phyloP scores from a whole-genome alignment of 345 rosid species.

The Eucalyptus coolabah region DNA sequence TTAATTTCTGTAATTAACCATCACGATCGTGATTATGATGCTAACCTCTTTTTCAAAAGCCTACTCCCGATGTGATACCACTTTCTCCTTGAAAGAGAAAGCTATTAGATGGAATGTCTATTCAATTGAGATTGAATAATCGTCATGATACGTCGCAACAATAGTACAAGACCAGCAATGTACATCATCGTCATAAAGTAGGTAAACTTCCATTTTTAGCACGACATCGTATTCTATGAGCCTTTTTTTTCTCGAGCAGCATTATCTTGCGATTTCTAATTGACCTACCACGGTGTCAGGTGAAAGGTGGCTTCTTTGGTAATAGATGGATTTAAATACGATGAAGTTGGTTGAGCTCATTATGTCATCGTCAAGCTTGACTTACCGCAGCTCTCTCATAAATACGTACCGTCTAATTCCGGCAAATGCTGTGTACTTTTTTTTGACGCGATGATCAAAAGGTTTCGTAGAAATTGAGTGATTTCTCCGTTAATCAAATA shows the following conservation, averaged over 20 bases:
- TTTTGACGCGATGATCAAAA: background rate
- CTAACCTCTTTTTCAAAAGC: background rate
- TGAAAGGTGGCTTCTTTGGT: background rate
- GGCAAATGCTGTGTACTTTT: background rate
- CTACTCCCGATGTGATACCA: background rate
- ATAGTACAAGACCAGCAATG: background rate
- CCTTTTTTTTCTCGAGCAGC: background rate
- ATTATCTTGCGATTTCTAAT: background rate
- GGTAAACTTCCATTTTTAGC: background rate
- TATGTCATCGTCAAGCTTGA: background rate
- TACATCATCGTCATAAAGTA: background rate
- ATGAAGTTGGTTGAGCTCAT: background rate
- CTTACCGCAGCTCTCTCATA: background rate
- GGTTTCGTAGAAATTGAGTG: background rate
- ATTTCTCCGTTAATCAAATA: background rate
- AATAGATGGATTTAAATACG: background rate
- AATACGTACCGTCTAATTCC: background rate
- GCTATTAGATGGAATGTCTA: background rate
- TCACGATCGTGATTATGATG: background rate
- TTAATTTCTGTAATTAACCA: background rate
- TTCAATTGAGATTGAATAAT: background rate
- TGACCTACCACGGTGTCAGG: background rate
- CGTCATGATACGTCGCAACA: background rate
- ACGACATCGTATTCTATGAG: background rate
- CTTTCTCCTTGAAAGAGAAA: background rate